These are phyloP conservation scores for Craterostigma plantagineum DNA, from an alignment of 257 asterid species.

Conservation along the genomic window DNA sequence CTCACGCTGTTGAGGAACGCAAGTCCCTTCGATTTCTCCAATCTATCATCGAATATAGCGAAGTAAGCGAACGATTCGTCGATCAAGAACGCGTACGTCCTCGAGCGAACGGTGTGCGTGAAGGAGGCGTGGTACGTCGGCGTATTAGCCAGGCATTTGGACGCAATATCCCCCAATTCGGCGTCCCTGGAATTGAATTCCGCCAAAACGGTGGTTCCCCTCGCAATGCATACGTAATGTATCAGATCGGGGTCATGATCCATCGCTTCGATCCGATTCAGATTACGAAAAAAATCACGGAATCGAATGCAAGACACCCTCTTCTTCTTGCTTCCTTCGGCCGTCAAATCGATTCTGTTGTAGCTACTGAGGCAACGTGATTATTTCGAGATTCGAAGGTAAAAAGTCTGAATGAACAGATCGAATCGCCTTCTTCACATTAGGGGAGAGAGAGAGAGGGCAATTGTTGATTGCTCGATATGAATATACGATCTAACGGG, in stretches of 20 bases:
- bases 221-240: slow-evolving; percentile 64
- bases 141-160: slow-evolving; percentile 51
- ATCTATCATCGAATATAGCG: slow-evolving; percentile 37
- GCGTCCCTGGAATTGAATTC: slow-evolving; percentile 76
- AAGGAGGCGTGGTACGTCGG: slow-evolving; percentile 51
- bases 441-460: too few species aligned
- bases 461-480: too few species aligned
- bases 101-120: slow-evolving; percentile 57
- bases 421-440: too few species aligned
- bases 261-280: slow-evolving; percentile 15
- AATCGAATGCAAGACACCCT: too few species aligned
- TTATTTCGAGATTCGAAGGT: too few species aligned
- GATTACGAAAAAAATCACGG: neutral
- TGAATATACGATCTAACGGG: too few species aligned
- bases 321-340: too few species aligned
- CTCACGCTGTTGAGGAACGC: slow-evolving; percentile 37
- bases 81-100: slow-evolving; percentile 50
- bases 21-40: slow-evolving; percentile 39
- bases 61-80: slow-evolving; percentile 39
- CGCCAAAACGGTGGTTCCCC: slow-evolving; percentile 41
- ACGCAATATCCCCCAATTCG: slow-evolving; percentile 50
- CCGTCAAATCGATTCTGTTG: too few species aligned
- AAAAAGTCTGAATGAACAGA: too few species aligned
- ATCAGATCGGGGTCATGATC: slow-evolving; percentile 38
- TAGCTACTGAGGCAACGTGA: too few species aligned